Conservation (phyloP, 805 yeast genomes). For the Lipomyces chichibuensis region DNA sequence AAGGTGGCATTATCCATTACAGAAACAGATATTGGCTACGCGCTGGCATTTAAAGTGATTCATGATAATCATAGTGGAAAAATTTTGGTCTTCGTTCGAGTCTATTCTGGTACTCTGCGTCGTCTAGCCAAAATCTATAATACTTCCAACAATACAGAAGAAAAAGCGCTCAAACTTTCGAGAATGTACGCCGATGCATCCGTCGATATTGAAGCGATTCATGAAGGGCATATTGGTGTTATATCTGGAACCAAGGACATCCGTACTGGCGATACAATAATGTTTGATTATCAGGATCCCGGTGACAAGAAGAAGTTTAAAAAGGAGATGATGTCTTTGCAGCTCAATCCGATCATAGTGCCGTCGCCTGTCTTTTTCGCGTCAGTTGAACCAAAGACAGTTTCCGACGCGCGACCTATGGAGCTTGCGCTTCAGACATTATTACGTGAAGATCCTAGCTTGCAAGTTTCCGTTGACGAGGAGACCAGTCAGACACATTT, state of each 20-base stretch:
- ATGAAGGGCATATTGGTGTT: slow-evolving; percentile 89
- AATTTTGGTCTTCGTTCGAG: slow-evolving; percentile 79
- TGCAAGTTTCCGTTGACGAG: slow-evolving; percentile 68
- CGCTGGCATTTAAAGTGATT: slow-evolving; percentile 88
- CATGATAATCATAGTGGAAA: slow-evolving; percentile 80
- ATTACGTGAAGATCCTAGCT: slow-evolving; percentile 88
- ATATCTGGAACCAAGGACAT: slow-evolving; percentile 72
- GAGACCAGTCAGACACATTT: slow-evolving; percentile 87
- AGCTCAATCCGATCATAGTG: slow-evolving; percentile 70
- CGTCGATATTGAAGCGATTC: slow-evolving; percentile 63
- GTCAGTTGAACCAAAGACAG: slow-evolving; percentile 76
- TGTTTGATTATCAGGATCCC: slow-evolving; percentile 50
- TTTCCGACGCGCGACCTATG: slow-evolving; percentile 77
- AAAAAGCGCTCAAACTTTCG: slow-evolving; percentile 68
- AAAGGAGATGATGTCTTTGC: slow-evolving; percentile 12
- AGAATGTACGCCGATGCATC: slow-evolving; percentile 89
- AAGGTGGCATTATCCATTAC: neutral
- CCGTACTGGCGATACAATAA: slow-evolving; percentile 87
- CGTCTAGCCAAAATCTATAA: slow-evolving; percentile 66
- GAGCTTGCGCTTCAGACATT: slow-evolving; percentile 67
- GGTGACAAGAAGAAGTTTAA: slow-evolving; percentile 28
- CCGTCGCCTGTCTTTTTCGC: slow-evolving; percentile 95
- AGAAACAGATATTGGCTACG: slow-evolving; percentile 47
- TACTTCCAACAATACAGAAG: slow-evolving; percentile 67
- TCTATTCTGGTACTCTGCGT: slow-evolving; percentile 77